These are phyloP conservation scores for Candida palmyrensis DNA, from an alignment of 805 yeast genomes.

Conservation along the genomic window DNA sequence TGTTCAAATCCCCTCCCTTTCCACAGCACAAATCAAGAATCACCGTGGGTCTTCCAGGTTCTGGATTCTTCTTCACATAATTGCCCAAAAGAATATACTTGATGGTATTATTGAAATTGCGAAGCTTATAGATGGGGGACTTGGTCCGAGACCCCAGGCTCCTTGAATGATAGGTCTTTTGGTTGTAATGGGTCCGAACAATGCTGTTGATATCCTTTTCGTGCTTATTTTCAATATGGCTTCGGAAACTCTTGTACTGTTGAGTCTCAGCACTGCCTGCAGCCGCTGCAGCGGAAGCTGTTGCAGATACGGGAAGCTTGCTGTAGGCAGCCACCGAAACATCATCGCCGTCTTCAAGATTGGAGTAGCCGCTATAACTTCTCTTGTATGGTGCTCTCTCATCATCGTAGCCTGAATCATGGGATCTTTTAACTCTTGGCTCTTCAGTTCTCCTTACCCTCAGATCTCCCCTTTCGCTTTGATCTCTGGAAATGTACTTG, in stretches of 20 bases:
- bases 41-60: constrained; percentile 27
- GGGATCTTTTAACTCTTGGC: neutral
- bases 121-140: constrained; percentile 80
- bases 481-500: constrained; percentile 10
- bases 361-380: no score
- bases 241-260: constrained; percentile 28
- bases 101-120: constrained; percentile 88
- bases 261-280: constrained; percentile 14
- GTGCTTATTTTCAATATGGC: constrained; percentile 28
- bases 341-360: constrained; percentile 5
- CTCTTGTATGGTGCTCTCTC: no score
- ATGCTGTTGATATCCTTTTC: constrained; percentile 52
- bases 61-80: constrained; percentile 39
- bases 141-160: constrained; percentile 54
- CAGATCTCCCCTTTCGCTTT: neutral
- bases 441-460: constrained; percentile 3
- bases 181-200: constrained; percentile 82
- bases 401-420: constrained; percentile 1
- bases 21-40: constrained; percentile 92
- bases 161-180: constrained; percentile 67
- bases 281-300: constrained; percentile 11
- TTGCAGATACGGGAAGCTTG: constrained; percentile 18
- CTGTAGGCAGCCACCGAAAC: constrained; percentile 14
- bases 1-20: constrained; percentile 94
- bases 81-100: constrained; percentile 80